phyloP scores from a whole-genome alignment of 1,284 basidiomycete genomes.

The Cerrena zonata region DNA sequence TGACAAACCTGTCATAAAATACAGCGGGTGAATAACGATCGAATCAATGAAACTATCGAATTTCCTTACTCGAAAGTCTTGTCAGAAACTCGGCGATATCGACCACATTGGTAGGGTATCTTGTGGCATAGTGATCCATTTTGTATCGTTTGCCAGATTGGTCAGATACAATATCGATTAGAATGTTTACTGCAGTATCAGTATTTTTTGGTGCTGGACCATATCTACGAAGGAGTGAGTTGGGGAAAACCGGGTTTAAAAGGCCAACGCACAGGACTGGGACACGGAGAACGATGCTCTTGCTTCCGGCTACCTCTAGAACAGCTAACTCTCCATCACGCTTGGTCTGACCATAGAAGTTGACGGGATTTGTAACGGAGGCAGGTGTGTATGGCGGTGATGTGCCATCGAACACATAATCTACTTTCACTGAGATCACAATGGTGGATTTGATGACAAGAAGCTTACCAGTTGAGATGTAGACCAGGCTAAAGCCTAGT shows the following conservation, averaged over 20 bases:
- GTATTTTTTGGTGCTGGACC: slow-evolving; percentile 71
- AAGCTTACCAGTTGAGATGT: slow-evolving; percentile 67
- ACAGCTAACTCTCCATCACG: slow-evolving; percentile 69
- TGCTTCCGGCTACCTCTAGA: slow-evolving; percentile 48
- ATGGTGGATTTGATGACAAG: neutral
- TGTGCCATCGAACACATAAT: slow-evolving; percentile 85
- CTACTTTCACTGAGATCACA: slow-evolving; percentile 29
- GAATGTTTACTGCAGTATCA: slow-evolving; percentile 74
- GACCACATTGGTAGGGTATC: slow-evolving; percentile 75
- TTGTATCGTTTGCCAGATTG: slow-evolving; percentile 73
- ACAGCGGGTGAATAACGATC: neutral
- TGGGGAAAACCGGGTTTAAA: slow-evolving; percentile 2
- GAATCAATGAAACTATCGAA: too few species aligned
- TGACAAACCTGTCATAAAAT: slow-evolving; percentile 26
- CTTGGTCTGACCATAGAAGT: slow-evolving; percentile 75
- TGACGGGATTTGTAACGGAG: slow-evolving; percentile 65
- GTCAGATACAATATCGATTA: slow-evolving; percentile 73
- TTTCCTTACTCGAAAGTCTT: slow-evolving; percentile 40
- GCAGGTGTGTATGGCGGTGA: slow-evolving; percentile 70
- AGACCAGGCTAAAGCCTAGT: slow-evolving; percentile 57
- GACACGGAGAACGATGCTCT: slow-evolving; percentile 64
- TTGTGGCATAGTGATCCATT: slow-evolving; percentile 83
- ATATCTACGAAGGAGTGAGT: slow-evolving; percentile 44
- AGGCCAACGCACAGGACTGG: slow-evolving; percentile 64
- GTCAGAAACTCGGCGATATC: slow-evolving; percentile 74